Evolutionary conservation across 495 filamentous ascomycete species (phyloP), one percentile per base, ranked within the genome.

Genomic region (Aspergillus biplanus): DNA sequence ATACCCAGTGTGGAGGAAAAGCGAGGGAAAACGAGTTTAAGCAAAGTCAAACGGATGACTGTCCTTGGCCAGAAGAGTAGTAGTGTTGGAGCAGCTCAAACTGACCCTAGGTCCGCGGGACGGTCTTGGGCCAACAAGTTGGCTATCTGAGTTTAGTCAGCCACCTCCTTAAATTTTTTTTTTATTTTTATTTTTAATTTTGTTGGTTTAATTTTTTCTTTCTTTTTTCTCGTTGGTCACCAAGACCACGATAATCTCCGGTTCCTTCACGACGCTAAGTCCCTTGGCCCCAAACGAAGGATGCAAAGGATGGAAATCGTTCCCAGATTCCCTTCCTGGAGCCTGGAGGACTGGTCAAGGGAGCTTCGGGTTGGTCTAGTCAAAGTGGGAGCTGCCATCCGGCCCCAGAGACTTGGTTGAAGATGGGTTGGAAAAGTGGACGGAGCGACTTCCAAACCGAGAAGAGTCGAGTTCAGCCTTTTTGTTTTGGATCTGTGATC

Each of bases 201-300:
- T 27, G 21, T 27, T 27, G 21, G 21, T 27, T 2, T 27, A 27
- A 27, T 27, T 27, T 27, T 27, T 27, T 27, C 21, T 50, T 61
- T 49, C 37, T 37, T 48, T 49, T 56, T 47, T 63, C 59, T 68
- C 46, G 61, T 68, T 65, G 63, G 62, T 52, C 50, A 52, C 44
- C 62, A 57, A 39, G 58, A 58, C 68, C 65, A 68, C 65, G 65
- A 71, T 68, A 71, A 71, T 68, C 65, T 71, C 68, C 68, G 68
- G 65, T 61, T 65, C 59, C 57, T 64, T 56, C 64, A 64, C 11
- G 33, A 32, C 63, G 58, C 63, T 68, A 67, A 56, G 50, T 50
- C 37, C 47, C 65, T 67, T 70, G 60, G 68, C 63, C 55, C 65
- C 65, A 70, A 70, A 56, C 58, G 61, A 63, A 65, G 62, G 59